Conservation (phyloP, 2,329 filamentous ascomycete genomes). For the Arachnopeziza araneosa region DNA sequence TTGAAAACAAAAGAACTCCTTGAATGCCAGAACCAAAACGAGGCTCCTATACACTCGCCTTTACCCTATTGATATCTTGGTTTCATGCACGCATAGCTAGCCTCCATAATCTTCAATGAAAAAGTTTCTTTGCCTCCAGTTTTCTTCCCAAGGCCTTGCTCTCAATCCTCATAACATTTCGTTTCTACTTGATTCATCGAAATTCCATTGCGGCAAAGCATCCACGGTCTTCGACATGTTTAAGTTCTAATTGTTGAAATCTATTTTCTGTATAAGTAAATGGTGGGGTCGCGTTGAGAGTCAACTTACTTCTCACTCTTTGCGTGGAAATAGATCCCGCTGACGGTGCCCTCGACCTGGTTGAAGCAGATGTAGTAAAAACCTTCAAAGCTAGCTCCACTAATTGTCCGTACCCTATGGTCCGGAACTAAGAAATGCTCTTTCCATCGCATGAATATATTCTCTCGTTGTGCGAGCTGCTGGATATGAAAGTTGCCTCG, state of each 20-base stretch:
- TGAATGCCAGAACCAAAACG: constrained; percentile 8
- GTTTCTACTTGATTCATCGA: constrained; percentile 47
- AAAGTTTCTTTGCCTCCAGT: constrained; percentile 1
- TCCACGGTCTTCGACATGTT: constrained; percentile 78
- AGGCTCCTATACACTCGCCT: constrained; percentile 6
- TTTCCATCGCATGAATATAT: constrained; percentile 99
- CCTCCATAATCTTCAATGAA: constrained; percentile 7
- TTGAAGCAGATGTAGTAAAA: constrained; percentile 99
- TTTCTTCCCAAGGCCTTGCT: constrained; percentile 12
- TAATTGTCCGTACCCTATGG: constrained; percentile 84
- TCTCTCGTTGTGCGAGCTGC: constrained; percentile 73
- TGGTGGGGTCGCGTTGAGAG: background rate
- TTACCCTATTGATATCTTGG: constrained; percentile 2
- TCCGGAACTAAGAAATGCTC: constrained; percentile 96
- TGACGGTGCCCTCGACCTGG: constrained; percentile 78
- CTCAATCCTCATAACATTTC: constrained; percentile 9
- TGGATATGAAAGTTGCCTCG: constrained; percentile 55
- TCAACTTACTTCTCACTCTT: constrained; percentile 86
- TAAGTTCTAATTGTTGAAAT: constrained; percentile 88
- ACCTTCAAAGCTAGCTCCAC: constrained; percentile 92
- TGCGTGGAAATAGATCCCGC: constrained; percentile 94
- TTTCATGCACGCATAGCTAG: background rate
- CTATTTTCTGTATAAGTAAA: constrained; percentile 39
- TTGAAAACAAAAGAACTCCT: constrained; percentile 10
- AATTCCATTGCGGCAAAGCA: constrained; percentile 88